Evolutionary conservation across 2,329 filamentous ascomycete genomes (phyloP), one percentile per base, ranked within the genome.

Genomic region (Aureobasidium sp.): DNA sequence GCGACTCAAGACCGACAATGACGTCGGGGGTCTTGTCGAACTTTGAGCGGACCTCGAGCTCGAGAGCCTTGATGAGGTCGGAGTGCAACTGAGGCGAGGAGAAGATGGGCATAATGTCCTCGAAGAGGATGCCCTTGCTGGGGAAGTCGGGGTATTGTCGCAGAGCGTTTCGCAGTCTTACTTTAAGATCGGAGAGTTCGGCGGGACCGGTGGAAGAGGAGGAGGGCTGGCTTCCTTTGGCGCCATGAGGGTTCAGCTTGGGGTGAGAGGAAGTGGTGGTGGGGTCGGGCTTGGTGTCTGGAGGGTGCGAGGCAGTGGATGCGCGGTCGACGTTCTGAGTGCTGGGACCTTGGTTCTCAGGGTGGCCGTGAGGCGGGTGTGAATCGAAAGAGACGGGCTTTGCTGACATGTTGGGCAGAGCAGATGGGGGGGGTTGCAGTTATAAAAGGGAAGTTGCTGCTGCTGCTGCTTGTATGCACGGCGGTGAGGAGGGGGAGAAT

Each of bases 141-240:
- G 91, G 91, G 75, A 96, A 97, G 77, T 97, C 89, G 65, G 84
- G 82, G 74, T 89, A 95, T 70, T 90, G 84, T 71, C 88, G 87
- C 62, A 97, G 81, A 56, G 85, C 81, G 61, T 74, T 72, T 67
- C 83, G 78, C 77, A 90, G 79, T 72, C 69, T 85, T 74, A 79
- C 73, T 71, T 80, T 79, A 79, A 84, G 80, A 79, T 71, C 68
- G 74, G 76, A 63, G 73, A 79, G 75, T 80, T 82, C 76, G 70
- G 70, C 56, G 72, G 70, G 27, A 64, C 72, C 53, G 74, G 74
- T 57, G 74, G 74, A 48, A 74, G 66, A 56, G 74, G 73, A 38
- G 74, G 74, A 56, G 74, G 74, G 47, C 68, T 70, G 63, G 70
- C 71, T 61, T 75, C 72, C 65, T 70, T 74, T 63, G 72, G 71